These are phyloP conservation scores for Phaeophleospora eucalypticola DNA, from an alignment of 2,329 filamentous ascomycete species.

Conservation along the genomic window DNA sequence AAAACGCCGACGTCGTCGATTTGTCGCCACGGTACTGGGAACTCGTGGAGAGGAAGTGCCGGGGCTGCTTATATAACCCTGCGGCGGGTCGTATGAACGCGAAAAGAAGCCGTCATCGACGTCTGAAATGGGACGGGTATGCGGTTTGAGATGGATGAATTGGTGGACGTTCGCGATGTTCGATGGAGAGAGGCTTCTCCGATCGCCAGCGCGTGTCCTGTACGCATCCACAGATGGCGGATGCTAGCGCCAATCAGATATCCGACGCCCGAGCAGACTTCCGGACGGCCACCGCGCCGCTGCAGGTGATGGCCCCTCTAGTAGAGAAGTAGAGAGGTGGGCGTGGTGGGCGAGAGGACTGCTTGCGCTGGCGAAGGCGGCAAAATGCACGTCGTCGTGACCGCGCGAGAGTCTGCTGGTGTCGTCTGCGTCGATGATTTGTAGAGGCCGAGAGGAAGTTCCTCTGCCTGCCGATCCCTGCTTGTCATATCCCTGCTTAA, in stretches of 20 bases:
- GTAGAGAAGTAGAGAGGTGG: not conserved
- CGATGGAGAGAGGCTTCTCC: not conserved
- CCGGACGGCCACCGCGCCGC: not conserved
- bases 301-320: not conserved
- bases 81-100: no score
- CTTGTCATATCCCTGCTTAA: not conserved
- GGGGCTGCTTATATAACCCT: no score
- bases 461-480: slow-evolving; percentile 1
- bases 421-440: not conserved
- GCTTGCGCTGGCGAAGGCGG: not conserved
- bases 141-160: no score
- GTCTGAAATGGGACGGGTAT: no score
- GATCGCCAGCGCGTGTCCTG: not conserved
- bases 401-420: no score
- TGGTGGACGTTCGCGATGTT: not conserved
- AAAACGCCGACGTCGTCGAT: no score
- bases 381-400: not conserved
- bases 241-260: not conserved
- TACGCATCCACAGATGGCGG: not conserved
- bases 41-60: no score
- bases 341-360: not conserved
- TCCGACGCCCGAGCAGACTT: not conserved
- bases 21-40: no score
- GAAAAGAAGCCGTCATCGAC: no score
- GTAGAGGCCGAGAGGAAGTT: not conserved